Evolutionary conservation across 2,329 filamentous ascomycete genomes (phyloP).

Genomic region (Alternaria ventricosa): DNA sequence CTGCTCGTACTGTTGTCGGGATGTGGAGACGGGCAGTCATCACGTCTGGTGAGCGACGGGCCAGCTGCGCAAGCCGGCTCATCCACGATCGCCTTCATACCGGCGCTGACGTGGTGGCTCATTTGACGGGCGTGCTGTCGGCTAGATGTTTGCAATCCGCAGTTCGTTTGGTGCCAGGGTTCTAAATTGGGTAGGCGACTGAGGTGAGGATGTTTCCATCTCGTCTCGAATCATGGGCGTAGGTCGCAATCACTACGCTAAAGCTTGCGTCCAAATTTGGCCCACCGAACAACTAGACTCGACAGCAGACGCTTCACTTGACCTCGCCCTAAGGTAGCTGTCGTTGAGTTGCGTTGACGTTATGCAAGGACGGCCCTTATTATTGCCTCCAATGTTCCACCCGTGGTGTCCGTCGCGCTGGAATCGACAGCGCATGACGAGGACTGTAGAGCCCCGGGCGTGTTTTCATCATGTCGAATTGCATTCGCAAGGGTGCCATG

Average conservation of each 20-base stretch:
- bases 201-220: slow-evolving; percentile 6
- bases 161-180: slow-evolving; percentile 4
- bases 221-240: slow-evolving; percentile 13
- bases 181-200: background rate
- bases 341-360: slow-evolving; percentile 14
- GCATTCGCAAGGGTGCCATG: slow-evolving; percentile 46
- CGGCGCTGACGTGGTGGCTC: slow-evolving; percentile 5
- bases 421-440: slow-evolving; percentile 22
- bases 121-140: slow-evolving; percentile 1
- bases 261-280: slow-evolving; percentile 13
- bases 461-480: slow-evolving; percentile 2
- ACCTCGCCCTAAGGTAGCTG: slow-evolving; percentile 10
- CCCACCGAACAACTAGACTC: slow-evolving; percentile 1
- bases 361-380: slow-evolving; percentile 36
- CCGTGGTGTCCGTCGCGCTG: slow-evolving; percentile 31
- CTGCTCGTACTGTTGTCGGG: slow-evolving; percentile 10
- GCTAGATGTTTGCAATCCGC: slow-evolving; percentile 4
- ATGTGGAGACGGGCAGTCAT: slow-evolving; percentile 17
- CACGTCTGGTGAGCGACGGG: slow-evolving; percentile 8
- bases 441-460: background rate
- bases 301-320: slow-evolving; percentile 24
- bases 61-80: slow-evolving; percentile 7
- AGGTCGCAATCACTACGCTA: slow-evolving; percentile 12
- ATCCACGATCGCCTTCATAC: background rate
- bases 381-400: slow-evolving; percentile 35